Conservation (phyloP, 306 rosid genomes). For the Vachellia pachyceras region DNA sequence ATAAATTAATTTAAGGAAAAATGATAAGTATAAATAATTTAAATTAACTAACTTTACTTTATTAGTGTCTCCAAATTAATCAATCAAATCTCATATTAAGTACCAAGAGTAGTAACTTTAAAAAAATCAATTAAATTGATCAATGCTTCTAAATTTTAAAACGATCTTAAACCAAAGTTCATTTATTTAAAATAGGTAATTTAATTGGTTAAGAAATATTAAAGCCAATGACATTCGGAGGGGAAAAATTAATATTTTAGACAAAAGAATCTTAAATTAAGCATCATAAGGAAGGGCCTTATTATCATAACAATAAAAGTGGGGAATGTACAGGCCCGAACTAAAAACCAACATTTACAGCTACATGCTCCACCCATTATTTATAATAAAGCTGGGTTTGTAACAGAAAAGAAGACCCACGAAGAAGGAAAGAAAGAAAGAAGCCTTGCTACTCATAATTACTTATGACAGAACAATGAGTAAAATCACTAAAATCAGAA, state of each 20-base stretch:
- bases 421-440: background rate
- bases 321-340: no score
- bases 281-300: background rate
- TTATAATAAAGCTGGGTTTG: background rate
- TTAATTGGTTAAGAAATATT: background rate
- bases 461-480: conserved; percentile 17
- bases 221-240: background rate
- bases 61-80: no score
- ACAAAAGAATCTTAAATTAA: background rate
- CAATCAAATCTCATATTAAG: no score
- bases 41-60: no score
- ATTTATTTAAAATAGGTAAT: background rate
- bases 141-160: background rate
- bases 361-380: background rate
- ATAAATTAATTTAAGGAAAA: no score
- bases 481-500: background rate
- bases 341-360: no score
- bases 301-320: no score
- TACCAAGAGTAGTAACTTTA: no score
- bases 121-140: background rate
- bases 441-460: background rate
- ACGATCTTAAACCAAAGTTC: background rate
- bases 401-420: background rate
- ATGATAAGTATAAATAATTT: no score
- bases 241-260: background rate